Percentiles rank a stretch among this genome's conserved stretches.
These are phyloP conservation scores for Diaporthe humulicola DNA, from an alignment of 2,329 filamentous ascomycete species.

Conservation along the genomic window DNA sequence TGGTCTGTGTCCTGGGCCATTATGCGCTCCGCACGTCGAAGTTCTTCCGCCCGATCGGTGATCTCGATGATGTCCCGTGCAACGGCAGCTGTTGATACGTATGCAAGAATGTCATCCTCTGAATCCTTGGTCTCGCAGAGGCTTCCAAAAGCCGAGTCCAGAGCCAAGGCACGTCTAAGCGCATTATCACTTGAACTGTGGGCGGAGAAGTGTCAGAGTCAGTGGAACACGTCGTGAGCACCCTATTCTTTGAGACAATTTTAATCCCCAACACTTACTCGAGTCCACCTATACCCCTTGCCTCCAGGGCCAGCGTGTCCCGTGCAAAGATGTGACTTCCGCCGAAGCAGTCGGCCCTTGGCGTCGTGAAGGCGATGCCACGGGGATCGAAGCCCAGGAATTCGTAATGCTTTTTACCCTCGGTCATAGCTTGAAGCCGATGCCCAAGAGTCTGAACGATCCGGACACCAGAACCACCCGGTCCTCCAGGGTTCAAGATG, in stretches of 20 bases:
- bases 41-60: slow-evolving; percentile 55
- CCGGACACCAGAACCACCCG: slow-evolving; percentile 55
- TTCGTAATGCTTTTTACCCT: slow-evolving; percentile 52
- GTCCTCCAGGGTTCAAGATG: slow-evolving; percentile 60
- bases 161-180: slow-evolving; percentile 47
- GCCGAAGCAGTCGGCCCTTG: slow-evolving; percentile 55
- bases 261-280: background rate
- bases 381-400: slow-evolving; percentile 61
- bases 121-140: slow-evolving; percentile 47
- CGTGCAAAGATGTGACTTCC: slow-evolving; percentile 46
- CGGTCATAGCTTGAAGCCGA: slow-evolving; percentile 47
- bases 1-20: background rate
- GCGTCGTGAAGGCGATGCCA: slow-evolving; percentile 54
- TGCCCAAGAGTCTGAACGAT: slow-evolving; percentile 46
- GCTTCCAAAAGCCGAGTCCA: slow-evolving; percentile 45
- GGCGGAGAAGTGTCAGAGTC: background rate
- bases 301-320: slow-evolving; percentile 47
- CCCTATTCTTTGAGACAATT: no score
- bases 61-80: slow-evolving; percentile 60
- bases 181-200: slow-evolving; percentile 37
- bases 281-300: slow-evolving; percentile 48
- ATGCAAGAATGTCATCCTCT: slow-evolving; percentile 49
- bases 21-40: slow-evolving; percentile 38
- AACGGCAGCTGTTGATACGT: slow-evolving; percentile 54
- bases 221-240: background rate